These are phyloP conservation scores for Dendrobium catenatum DNA, from an alignment of 106 monocot species.

Conservation along the genomic window DNA sequence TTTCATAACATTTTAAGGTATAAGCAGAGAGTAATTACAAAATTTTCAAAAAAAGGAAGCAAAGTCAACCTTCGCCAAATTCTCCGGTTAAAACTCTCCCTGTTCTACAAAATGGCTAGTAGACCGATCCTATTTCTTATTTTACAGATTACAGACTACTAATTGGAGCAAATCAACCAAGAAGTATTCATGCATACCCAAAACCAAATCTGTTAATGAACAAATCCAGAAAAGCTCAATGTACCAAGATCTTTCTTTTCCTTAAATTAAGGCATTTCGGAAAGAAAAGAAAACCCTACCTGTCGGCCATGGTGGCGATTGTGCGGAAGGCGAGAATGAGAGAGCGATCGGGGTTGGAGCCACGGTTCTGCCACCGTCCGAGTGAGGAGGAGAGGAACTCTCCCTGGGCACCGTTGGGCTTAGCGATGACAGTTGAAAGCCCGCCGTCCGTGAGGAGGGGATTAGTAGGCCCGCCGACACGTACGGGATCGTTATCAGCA, in stretches of 20 bases:
- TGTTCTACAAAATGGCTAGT: not conserved
- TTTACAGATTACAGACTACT: not conserved
- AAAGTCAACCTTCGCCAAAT: not conserved
- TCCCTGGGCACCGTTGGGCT: conserved; percentile 16
- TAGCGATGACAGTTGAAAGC: conserved; percentile 21
- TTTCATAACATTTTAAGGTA: not conserved
- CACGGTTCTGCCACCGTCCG: conserved; percentile 19
- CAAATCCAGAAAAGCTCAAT: not conserved
- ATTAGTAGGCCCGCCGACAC: conserved; percentile 24
- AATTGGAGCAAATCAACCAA: too few relatives aligned
- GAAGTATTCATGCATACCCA: not conserved
- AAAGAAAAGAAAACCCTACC: conserved; percentile 6
- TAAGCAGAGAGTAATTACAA: too few relatives aligned
- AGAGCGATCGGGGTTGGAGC: conserved; percentile 14
- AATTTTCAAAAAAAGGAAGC: not conserved
- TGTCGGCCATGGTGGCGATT: conserved; percentile 27
- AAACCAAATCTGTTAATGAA: not conserved
- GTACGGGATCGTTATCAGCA: conserved; percentile 19
- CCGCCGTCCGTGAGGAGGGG: conserved; percentile 21
- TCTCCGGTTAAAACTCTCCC: too few relatives aligned
- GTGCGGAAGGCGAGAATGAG: conserved; percentile 22
- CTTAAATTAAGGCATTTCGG: not conserved
- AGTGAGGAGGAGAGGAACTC: conserved; percentile 15
- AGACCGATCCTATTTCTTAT: not conserved
- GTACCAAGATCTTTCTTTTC: not conserved